Evolutionary conservation across 768 basidiomycete genomes (phyloP).

Genomic region (Tulasnella sp.): DNA sequence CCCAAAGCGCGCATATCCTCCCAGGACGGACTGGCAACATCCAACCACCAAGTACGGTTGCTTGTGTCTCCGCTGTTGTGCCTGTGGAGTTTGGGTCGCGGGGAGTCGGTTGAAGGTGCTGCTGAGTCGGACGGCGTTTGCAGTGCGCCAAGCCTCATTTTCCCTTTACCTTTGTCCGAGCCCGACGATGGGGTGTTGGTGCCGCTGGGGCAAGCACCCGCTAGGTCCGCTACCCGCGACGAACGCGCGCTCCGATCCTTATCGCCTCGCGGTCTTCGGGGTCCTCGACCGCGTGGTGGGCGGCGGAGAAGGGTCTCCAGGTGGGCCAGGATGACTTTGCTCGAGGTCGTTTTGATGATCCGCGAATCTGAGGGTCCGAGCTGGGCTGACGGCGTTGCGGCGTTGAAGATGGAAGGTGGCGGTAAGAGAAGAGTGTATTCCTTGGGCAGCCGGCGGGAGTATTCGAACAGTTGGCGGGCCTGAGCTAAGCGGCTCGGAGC

Average conservation of each 20-base stretch:
- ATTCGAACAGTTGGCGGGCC: conserved; percentile 61
- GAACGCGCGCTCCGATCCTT: conserved; percentile 18
- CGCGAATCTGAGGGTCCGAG: conserved; percentile 35
- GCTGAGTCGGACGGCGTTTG: neutral
- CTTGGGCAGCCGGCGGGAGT: conserved; percentile 61
- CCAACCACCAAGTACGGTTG: conserved; percentile 78
- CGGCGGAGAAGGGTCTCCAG: conserved; percentile 51
- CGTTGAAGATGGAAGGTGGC: conserved; percentile 43
- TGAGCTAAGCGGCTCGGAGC: conserved; percentile 56
- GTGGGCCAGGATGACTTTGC: conserved; percentile 54
- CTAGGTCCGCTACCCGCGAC: neutral
- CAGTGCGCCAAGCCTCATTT: conserved; percentile 16
- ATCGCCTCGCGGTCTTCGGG: conserved; percentile 30
- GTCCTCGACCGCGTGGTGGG: conserved; percentile 7
- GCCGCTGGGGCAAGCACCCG: conserved; percentile 2
- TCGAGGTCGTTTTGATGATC: conserved; percentile 52
- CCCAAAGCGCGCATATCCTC: conserved; percentile 85
- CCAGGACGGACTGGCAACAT: conserved; percentile 84
- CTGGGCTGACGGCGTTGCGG: neutral
- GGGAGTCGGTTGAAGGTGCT: neutral
- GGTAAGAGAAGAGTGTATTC: conserved; percentile 67
- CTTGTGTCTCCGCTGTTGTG: conserved; percentile 35
- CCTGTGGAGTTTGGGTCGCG: neutral
- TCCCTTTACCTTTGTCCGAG: conserved; percentile 52
- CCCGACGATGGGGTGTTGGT: conserved; percentile 28